Percentiles rank a stretch among this genome's conserved stretches.
phyloP scores from a whole-genome alignment of 352 stramenopile species.

The Globisporangium polare region DNA sequence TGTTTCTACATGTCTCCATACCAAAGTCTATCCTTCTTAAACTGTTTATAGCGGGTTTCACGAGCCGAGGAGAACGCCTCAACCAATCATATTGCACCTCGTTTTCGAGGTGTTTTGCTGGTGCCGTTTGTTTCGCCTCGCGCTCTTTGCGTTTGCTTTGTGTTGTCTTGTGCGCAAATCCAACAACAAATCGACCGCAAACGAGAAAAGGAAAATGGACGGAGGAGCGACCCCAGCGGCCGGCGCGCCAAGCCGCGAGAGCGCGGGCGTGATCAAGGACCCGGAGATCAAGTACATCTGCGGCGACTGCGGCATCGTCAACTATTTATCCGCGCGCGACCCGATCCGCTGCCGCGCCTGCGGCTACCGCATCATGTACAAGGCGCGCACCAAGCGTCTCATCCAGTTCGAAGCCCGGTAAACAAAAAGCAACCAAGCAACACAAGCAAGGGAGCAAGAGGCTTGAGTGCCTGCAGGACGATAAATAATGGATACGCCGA shows the following conservation, averaged over 20 bases:
- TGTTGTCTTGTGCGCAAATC: neutral
- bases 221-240: conserved; percentile 73
- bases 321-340: conserved; percentile 94
- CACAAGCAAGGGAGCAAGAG: neutral
- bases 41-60: neutral
- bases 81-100: conserved; percentile 15
- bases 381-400: conserved; percentile 94
- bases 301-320: conserved; percentile 94
- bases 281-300: conserved; percentile 96
- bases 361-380: conserved; percentile 98
- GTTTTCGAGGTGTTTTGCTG: conserved; percentile 8
- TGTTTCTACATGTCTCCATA: neutral
- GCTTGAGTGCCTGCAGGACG: neutral
- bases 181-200: neutral
- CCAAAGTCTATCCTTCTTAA: neutral
- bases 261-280: conserved; percentile 70
- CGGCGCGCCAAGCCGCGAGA: conserved; percentile 41
- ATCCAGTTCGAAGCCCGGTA: conserved; percentile 91
- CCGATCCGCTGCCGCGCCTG: conserved; percentile 95
- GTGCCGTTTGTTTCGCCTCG: neutral
- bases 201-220: conserved; percentile 54
- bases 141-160: neutral
- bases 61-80: neutral
- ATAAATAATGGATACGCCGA: conserved; percentile 3
- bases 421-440: conserved; percentile 15